Base-by-base conservation (phyloP, 306 rosid genomes). In the Senna siamea region DNA sequence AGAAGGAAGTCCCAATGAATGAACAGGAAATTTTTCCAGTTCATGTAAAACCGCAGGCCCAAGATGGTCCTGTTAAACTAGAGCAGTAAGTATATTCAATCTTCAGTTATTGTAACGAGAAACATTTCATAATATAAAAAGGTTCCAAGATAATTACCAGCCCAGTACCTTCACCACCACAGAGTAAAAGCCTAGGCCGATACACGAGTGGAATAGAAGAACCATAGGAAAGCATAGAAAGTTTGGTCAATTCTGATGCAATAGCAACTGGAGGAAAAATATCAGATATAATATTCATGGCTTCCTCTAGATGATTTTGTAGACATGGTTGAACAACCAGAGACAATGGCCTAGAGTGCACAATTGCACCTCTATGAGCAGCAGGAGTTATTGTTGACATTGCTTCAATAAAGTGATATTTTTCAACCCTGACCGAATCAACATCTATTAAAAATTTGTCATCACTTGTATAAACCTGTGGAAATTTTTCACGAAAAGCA, bases 21-120 rank as follows among this genome's bases (percentile, higher is more conserved):
- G 99, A 66, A 94, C 93, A 14, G 97, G 99, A 80, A 91, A 94
- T 59, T 94, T 94, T 88, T 94, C 99, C 82, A 94, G 85, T 78
- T 94, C 97, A 69, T 94, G 99, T 78, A 94, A 86, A 84, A 94
- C 84, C 37, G 99, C 99, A 72, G 96, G 99, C 73, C 99, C 99
- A 84, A 94, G 87, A 86, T 94, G 99, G 86, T 94, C 99, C 99
- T 94, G 99, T 87, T 80, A 94, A 86, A 89, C 97, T 94, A 91
- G 89, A 88, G 83, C 88, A 88, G 99, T 88, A 89, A 94, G 97
- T 94, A 88, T 73, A 89, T 88, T 89, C 87, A 88, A 89, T 77
- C 72, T 88, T 66, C 68, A 76, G 79, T 68, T 76, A 26, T 32
- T 77, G 74, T 63, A 71, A 68, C 46, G 44, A 73, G 44, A 61